Base-by-base conservation (phyloP, 1,284 basidiomycete species). In the Fomitopsis palustris region DNA sequence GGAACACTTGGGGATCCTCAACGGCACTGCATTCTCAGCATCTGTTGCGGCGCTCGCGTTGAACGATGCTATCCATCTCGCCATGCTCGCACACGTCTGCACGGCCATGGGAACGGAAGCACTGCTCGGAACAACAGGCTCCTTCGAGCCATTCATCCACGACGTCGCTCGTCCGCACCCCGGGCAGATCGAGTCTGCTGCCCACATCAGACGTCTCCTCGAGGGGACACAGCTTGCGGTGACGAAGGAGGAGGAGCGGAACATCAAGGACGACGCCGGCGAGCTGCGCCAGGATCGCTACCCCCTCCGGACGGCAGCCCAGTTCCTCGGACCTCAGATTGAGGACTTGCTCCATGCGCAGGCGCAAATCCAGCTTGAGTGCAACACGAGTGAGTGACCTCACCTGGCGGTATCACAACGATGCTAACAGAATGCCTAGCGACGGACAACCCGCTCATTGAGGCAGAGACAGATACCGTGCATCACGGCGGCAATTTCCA, bases 401-500 rank as follows among this genome's bases (percentile, higher is more conserved):
- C 9, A 4, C 6, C 42, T 23, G 31, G 57, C 23, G 39, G 25
- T 17, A 23, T 35, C 49, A 52, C 17, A 9, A 21, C 5, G 27
- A 53, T 14, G 53, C 19, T 31, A 14, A 55, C n/a, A 16, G 2
- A 55, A 12, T 9, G 41, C 27, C n/a, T 37, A 87, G 85, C 88
- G 21, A 93, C 86, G 25, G 85, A 92, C 68, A 92, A 92, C 69
- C 90, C 89, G 16, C 79, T 89, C 27, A 77, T 92, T 54, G 89
- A 92, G 65, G 78, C 84, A 29, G 80, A 84, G 61, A 85, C 83
- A 19, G 86, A 85, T 7, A 75, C 80, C 43, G 80, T 92, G 7
- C 89, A 92, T 70, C 87, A 93, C 64, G 92, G 92, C 21, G 93
- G 93, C 10, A 93, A 93, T 70, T 94, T 95, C 81, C 91, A 93